Percentiles rank a stretch among this genome's conserved stretches.
Evolutionary conservation across 2,329 filamentous ascomycete genomes (phyloP).

Genomic region (Diaporthe capsici): DNA sequence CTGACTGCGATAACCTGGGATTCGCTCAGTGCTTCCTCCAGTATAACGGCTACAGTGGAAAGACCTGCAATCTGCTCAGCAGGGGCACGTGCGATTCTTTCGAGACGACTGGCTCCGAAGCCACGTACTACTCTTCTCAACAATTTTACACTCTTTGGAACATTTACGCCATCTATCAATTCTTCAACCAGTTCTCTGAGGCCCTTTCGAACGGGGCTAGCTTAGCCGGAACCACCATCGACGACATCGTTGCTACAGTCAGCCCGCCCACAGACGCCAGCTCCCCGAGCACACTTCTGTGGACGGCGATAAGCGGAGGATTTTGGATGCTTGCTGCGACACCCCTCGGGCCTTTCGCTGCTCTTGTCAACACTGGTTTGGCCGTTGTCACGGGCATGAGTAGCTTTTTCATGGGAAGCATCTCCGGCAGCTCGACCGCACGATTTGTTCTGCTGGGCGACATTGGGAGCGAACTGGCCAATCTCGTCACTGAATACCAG

Average conservation of each 20-base stretch:
- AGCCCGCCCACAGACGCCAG: slow-evolving; percentile 43
- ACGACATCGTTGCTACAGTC: slow-evolving; percentile 46
- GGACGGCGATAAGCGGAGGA: slow-evolving; percentile 15
- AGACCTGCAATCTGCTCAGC: slow-evolving; percentile 47
- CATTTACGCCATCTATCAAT: slow-evolving; percentile 48
- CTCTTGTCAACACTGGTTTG: neutral
- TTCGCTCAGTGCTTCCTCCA: slow-evolving; percentile 48
- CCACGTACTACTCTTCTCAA: slow-evolving; percentile 45
- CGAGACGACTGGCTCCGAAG: slow-evolving; percentile 38
- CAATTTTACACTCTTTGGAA: slow-evolving; percentile 50
- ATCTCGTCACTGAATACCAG: slow-evolving; percentile 40
- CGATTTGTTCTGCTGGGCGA: slow-evolving; percentile 48
- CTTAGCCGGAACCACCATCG: slow-evolving; percentile 47
- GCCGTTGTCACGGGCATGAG: slow-evolving; percentile 39
- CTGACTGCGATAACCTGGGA: slow-evolving; percentile 46
- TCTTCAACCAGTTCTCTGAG: slow-evolving; percentile 49
- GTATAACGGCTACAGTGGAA: slow-evolving; percentile 47
- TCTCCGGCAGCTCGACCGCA: slow-evolving; percentile 44
- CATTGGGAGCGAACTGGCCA: slow-evolving; percentile 45
- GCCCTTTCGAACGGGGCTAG: slow-evolving; percentile 47
- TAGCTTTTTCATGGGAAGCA: slow-evolving; percentile 44
- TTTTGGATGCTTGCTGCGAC: slow-evolving; percentile 28
- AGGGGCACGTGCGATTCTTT: slow-evolving; percentile 46
- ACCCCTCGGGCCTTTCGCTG: neutral
- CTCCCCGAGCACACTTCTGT: slow-evolving; percentile 34